A percentile compares a stretch with the other conserved stretches of the same genome.
These are phyloP conservation scores for Phlegmacium glaucopus DNA, from an alignment of 768 basidiomycete species.

Conservation along the genomic window DNA sequence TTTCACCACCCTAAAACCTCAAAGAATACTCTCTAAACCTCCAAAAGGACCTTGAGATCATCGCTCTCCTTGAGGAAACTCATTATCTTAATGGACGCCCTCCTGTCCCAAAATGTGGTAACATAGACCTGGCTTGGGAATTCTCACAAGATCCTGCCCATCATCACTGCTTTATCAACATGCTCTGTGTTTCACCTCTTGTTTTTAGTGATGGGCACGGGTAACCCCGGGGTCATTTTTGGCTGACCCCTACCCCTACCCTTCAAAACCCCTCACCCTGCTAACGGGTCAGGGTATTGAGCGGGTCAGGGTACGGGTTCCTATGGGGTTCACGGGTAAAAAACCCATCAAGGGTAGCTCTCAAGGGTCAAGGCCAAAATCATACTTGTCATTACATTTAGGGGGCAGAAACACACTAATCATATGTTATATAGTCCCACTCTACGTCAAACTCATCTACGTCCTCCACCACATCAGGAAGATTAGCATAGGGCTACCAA, in stretches of 20 bases:
- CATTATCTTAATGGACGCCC: too few species aligned
- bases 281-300: neutral
- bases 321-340: neutral
- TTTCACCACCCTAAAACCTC: too few species aligned
- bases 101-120: too few species aligned
- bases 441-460: slow-evolving; percentile 6
- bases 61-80: too few species aligned
- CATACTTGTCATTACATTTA: too few species aligned
- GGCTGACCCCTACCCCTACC: slow-evolving; percentile 7
- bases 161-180: too few species aligned
- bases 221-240: slow-evolving; percentile 6
- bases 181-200: too few species aligned
- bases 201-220: slow-evolving; percentile 8
- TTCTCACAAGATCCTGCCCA: too few species aligned
- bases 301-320: slow-evolving; percentile 3
- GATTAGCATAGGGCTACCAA: too few species aligned
- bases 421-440: slow-evolving; percentile 5
- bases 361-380: neutral
- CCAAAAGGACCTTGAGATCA: too few species aligned
- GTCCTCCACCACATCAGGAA: slow-evolving; percentile 11
- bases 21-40: too few species aligned
- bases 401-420: neutral
- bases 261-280: slow-evolving; percentile 1
- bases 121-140: too few species aligned
- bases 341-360: neutral